Evolutionary conservation across 306 rosid species (phyloP).

Genomic region (Sicyos edulis): DNA sequence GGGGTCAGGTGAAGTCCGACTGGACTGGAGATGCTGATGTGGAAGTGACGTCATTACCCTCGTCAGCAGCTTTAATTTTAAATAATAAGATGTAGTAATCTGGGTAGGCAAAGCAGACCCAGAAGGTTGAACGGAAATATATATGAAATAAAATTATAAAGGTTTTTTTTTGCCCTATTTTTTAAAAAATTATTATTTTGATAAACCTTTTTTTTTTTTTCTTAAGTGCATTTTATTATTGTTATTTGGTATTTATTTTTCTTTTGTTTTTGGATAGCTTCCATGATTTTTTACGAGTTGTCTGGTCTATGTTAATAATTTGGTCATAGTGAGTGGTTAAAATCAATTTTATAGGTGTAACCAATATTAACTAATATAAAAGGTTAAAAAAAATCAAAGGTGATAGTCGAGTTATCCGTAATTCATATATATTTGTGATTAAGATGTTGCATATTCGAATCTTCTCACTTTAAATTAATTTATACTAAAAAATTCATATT

Average conservation of each 20-base stretch:
- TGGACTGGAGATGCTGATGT: constrained; percentile 85
- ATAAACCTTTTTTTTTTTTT: not conserved
- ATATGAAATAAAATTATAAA: not conserved
- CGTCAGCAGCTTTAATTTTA: not conserved
- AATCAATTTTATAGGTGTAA: not conserved
- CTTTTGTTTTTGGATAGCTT: not conserved
- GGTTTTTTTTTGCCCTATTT: not conserved
- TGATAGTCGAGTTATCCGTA: too few relatives aligned
- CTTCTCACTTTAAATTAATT: too few relatives aligned
- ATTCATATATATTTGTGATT: too few relatives aligned
- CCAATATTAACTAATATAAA: too few relatives aligned
- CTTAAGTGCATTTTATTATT: not conserved
- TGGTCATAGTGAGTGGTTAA: not conserved
- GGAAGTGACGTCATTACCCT: not conserved
- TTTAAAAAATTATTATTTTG: too few relatives aligned
- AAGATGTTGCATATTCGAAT: too few relatives aligned
- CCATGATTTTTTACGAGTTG: not conserved
- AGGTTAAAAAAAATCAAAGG: too few relatives aligned
- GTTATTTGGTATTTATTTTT: not conserved
- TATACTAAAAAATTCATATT: too few relatives aligned
- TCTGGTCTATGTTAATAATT: not conserved
- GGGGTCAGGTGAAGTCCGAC: constrained; percentile 75
- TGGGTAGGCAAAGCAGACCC: constrained; percentile 24
- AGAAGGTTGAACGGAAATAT: not conserved
- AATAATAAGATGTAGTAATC: not conserved